These are phyloP conservation scores for Citrullus amarus DNA, from an alignment of 306 rosid genomes.

Conservation along the genomic window DNA sequence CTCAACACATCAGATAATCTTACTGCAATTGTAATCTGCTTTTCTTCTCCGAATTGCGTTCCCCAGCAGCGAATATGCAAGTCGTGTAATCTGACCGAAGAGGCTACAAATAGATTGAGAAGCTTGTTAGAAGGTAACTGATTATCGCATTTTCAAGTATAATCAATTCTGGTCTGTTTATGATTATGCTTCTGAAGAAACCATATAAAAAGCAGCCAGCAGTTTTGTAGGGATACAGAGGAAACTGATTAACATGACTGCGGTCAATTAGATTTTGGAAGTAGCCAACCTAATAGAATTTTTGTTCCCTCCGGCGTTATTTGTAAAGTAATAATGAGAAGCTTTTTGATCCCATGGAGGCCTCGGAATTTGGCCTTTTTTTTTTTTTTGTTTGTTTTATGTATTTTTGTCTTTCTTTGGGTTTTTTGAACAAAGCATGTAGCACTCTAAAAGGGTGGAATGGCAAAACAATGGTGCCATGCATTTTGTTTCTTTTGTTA, in stretches of 20 bases:
- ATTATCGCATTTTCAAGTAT: not conserved
- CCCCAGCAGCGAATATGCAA: slow-evolving; percentile 46
- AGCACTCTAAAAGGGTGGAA: not conserved
- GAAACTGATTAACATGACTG: not conserved
- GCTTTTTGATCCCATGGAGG: not conserved
- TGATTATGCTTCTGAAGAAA: slow-evolving; percentile 38
- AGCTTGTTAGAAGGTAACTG: slow-evolving; percentile 41
- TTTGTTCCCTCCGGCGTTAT: not conserved
- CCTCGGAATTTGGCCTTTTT: no score
- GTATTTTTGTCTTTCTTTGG: not conserved
- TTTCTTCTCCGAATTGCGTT: slow-evolving; percentile 33
- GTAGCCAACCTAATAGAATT: not conserved
- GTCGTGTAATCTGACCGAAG: slow-evolving; percentile 44
- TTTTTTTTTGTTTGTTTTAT: no score
- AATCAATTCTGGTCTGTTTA: slow-evolving; percentile 23
- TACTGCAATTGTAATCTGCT: slow-evolving; percentile 65
- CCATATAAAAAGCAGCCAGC: slow-evolving; percentile 30
- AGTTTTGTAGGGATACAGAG: slow-evolving; percentile 52
- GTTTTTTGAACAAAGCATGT: not conserved
- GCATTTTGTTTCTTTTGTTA: not conserved
- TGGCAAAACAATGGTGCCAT: not conserved
- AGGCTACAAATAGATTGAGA: slow-evolving; percentile 40
- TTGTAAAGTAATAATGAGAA: not conserved
- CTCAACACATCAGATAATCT: slow-evolving; percentile 62
- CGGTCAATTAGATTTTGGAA: not conserved